A percentile compares a stretch with the other conserved stretches of the same genome.
Evolutionary conservation across 2,329 filamentous ascomycete genomes (phyloP).

Genomic region (Teratosphaeria epicoccoides): DNA sequence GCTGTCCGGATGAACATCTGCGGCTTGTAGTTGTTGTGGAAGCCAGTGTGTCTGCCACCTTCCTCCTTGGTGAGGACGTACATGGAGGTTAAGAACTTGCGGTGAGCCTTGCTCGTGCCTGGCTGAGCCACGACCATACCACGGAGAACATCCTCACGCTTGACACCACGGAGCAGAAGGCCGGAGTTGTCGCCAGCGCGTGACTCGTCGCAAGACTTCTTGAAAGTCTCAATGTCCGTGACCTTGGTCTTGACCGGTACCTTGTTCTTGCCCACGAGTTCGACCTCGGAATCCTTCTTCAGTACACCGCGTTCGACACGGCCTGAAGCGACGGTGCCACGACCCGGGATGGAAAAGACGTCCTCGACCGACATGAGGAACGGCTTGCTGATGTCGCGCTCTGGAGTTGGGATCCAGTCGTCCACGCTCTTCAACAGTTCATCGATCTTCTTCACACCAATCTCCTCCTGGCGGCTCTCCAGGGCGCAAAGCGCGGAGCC

Average conservation of each 20-base stretch:
- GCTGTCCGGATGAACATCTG: conserved; percentile 94
- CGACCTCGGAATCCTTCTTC: conserved; percentile 89
- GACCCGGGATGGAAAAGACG: conserved; percentile 53
- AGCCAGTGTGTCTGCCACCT: conserved; percentile 92
- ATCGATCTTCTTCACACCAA: conserved; percentile 79
- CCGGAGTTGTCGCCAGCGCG: conserved; percentile 97
- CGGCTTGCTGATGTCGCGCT: conserved; percentile 92
- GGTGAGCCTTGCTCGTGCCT: conserved; percentile 73
- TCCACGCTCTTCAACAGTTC: conserved; percentile 85
- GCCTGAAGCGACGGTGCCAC: conserved; percentile 92
- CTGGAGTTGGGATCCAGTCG: conserved; percentile 88
- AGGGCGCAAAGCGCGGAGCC: conserved; percentile 93
- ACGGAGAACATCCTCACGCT: conserved; percentile 85
- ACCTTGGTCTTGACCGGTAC: conserved; percentile 95
- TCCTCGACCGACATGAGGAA: conserved; percentile 97
- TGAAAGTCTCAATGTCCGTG: conserved; percentile 99
- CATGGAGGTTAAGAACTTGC: conserved; percentile 87
- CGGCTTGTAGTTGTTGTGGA: conserved; percentile 91
- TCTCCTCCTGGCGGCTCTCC: conserved; percentile 74
- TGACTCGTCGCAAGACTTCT: conserved; percentile 97
- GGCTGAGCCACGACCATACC: conserved; percentile 90
- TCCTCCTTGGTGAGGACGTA: conserved; percentile 98
- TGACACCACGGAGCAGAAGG: conserved; percentile 87
- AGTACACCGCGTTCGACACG: conserved; percentile 92
- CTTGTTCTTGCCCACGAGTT: conserved; percentile 79